Evolutionary conservation across 2,329 filamentous ascomycete genomes (phyloP), one percentile per base, ranked within the genome.

Genomic region (Epichloe hybrida): DNA sequence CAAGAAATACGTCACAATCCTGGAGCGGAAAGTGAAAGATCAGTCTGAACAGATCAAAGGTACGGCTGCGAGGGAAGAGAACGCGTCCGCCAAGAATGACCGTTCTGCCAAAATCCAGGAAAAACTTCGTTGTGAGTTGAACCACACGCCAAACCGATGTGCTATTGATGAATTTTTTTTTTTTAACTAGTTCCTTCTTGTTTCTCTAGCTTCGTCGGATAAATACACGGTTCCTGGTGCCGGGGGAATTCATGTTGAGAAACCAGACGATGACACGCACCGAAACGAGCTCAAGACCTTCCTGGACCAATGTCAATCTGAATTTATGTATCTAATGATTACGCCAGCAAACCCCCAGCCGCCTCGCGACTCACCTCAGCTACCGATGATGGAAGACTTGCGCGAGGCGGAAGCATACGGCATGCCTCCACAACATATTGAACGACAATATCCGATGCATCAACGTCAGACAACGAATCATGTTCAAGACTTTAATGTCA

Each of bases 1-100:
- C 50, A 89, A 88, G 65, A 89, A 89, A 72, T 94, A 96, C 63
- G 86, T 97, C 53, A 76, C 82, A 50, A 88, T 97, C 69, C 76
- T 97, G 55, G 90, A 97, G 70, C 81, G 83, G 60, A 93, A 91
- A 55, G 74, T 96, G 61, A 89, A 86, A 68, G 85, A 88, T 55
- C 88, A 95, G 70, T 77, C 86, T 21, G 77, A 79, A 49, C 84
- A 89, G 69, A 74, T 80, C 54, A 86, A 83, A 56, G 69, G 76
- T 43, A 51, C 55, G 5, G 54, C 54, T 8, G 58, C 59, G 9
- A 52, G 56, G 17, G 71, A 75, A 23, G 71, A 66, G 59, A 62
- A 62, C 23, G 62, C 64, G n/a, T 56, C 72, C 64, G 63, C 69
- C 13, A 74, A 77, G 53, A 74, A 76, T 54, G 74, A 79, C 50